Evolutionary conservation across 371 early-diverging fungal genomes (phyloP).

Genomic region (Rhizomucor pusillus): DNA sequence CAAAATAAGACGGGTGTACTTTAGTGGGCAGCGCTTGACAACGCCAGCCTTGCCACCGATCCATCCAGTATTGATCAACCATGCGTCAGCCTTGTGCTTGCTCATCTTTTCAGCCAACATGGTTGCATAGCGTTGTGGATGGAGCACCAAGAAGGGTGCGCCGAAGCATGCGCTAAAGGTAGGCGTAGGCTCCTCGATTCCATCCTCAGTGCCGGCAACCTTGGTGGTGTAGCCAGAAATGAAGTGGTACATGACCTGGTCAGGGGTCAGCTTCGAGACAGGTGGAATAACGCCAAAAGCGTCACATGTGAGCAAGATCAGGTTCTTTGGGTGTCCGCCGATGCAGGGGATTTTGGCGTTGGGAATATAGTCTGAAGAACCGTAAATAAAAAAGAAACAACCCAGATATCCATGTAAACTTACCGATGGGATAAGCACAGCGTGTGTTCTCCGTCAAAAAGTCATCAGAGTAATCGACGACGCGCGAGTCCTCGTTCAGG

Average conservation of each 20-base stretch:
- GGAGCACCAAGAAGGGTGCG: slow-evolving; percentile 96
- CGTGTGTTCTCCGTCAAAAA: slow-evolving; percentile 96
- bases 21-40: slow-evolving; percentile 92
- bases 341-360: slow-evolving; percentile 95
- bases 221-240: slow-evolving; percentile 91
- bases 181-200: slow-evolving; percentile 86
- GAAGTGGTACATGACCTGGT: slow-evolving; percentile 98
- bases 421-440: slow-evolving; percentile 92
- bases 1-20: slow-evolving; percentile 95
- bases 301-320: slow-evolving; percentile 96
- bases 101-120: slow-evolving; percentile 96
- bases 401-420: neutral
- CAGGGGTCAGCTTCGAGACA: slow-evolving; percentile 85
- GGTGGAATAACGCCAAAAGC: slow-evolving; percentile 98
- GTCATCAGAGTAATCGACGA: slow-evolving; percentile 83
- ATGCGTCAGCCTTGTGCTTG: slow-evolving; percentile 85
- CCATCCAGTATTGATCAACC: slow-evolving; percentile 99
- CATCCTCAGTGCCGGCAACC: slow-evolving; percentile 97
- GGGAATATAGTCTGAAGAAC: slow-evolving; percentile 80
- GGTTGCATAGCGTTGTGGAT: slow-evolving; percentile 94
- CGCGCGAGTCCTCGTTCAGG: slow-evolving; percentile 76
- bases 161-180: slow-evolving; percentile 97
- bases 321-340: slow-evolving; percentile 93
- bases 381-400: neutral
- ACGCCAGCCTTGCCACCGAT: slow-evolving; percentile 89